A percentile compares a stretch with the other conserved stretches of the same genome.
phyloP scores from a whole-genome alignment of 352 stramenopile genomes.

The Phytopythium litorale region DNA sequence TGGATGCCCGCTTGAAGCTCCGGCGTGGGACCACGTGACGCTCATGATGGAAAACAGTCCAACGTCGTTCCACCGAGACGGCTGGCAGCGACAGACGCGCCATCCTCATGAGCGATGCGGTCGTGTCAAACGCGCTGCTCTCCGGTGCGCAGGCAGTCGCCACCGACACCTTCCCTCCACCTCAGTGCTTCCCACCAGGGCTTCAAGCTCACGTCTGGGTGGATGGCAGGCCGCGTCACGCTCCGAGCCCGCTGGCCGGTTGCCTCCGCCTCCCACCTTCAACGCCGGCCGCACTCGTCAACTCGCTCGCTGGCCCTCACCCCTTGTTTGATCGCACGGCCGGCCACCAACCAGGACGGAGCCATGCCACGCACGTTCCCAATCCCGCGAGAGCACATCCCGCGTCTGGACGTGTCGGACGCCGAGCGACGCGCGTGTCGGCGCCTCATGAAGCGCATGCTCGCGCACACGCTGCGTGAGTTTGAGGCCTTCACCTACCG shows the following conservation, averaged over 20 bases:
- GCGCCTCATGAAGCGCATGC: slow-evolving; percentile 26
- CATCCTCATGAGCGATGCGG: too few species aligned
- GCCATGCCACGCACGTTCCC: slow-evolving; percentile 33
- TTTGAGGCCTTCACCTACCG: slow-evolving; percentile 33
- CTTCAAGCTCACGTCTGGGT: background rate
- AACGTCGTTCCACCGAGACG: too few species aligned
- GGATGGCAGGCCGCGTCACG: background rate
- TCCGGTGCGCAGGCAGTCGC: too few species aligned
- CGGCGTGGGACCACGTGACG: too few species aligned
- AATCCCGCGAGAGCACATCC: slow-evolving; percentile 32
- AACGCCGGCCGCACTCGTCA: background rate
- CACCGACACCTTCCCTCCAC: too few species aligned
- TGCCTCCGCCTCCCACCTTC: background rate
- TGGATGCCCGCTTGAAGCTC: too few species aligned
- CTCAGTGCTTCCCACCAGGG: background rate
- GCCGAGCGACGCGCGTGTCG: slow-evolving; percentile 30
- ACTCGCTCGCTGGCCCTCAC: slow-evolving; percentile 3
- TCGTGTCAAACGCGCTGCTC: too few species aligned
- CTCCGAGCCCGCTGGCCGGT: background rate
- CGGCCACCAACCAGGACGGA: too few species aligned
- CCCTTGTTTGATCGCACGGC: background rate
- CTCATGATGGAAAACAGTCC: too few species aligned
- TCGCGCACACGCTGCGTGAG: slow-evolving; percentile 32
- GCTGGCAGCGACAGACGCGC: too few species aligned
- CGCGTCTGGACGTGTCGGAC: slow-evolving; percentile 21